Conservation (phyloP, 140 eudicot species). For the Anethum foeniculum region DNA sequence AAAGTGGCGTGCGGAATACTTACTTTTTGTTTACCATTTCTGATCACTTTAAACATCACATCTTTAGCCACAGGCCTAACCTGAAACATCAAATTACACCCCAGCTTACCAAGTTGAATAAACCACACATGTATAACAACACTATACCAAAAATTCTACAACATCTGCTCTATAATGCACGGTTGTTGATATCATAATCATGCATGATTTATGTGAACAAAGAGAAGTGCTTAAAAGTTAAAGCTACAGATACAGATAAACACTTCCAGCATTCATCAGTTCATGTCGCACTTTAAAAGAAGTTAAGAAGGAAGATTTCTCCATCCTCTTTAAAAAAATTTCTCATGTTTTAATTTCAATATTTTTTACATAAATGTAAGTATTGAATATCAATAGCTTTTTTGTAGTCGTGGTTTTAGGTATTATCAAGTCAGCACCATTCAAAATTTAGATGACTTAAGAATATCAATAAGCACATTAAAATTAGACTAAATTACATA, state of each 20-base stretch:
- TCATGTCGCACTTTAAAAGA: neutral
- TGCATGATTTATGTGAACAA: neutral
- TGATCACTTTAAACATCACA: conserved; percentile 86
- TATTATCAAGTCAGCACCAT: neutral
- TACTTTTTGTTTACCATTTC: conserved; percentile 84
- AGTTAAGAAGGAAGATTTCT: neutral
- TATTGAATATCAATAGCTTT: neutral
- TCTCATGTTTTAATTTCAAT: neutral
- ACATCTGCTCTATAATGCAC: neutral
- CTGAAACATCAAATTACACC: conserved; percentile 19
- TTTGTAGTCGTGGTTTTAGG: neutral
- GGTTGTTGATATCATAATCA: neutral
- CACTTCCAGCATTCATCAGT: neutral
- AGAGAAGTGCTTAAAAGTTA: neutral
- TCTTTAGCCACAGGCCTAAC: conserved; percentile 94
- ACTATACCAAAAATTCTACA: neutral
- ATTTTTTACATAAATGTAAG: neutral
- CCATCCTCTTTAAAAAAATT: neutral
- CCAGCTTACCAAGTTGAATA: neutral
- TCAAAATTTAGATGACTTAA: neutral
- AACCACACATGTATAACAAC: neutral
- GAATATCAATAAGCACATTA: too few species aligned
- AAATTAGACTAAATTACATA: too few species aligned
- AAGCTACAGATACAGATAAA: neutral
- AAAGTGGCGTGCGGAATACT: conserved; percentile 21